A percentile compares a stretch with the other conserved stretches of the same genome.
These are phyloP conservation scores for Glycine tomentella DNA, from an alignment of 306 rosid species.

Conservation along the genomic window DNA sequence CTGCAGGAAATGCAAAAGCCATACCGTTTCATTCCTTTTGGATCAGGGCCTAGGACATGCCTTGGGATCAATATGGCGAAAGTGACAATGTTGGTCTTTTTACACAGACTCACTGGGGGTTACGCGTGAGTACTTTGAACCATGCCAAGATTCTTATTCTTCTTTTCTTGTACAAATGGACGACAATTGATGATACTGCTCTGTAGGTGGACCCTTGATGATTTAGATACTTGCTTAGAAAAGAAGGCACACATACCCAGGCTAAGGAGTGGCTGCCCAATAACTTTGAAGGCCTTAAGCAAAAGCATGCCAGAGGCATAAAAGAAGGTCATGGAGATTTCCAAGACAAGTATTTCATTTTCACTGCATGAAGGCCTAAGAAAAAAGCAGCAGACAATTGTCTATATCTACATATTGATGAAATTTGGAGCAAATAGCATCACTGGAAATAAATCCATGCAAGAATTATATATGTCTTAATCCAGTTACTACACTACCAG, in stretches of 20 bases:
- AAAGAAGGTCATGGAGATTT: background rate
- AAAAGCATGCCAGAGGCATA: slow-evolving; percentile 38
- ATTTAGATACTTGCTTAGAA: slow-evolving; percentile 69
- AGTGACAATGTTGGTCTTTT: slow-evolving; percentile 69
- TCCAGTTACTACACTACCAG: slow-evolving; percentile 24
- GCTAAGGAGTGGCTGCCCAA: slow-evolving; percentile 68
- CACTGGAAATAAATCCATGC: slow-evolving; percentile 1
- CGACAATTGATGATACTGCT: background rate
- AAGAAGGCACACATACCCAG: slow-evolving; percentile 78
- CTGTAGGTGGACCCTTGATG: slow-evolving; percentile 73
- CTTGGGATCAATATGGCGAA: slow-evolving; percentile 78
- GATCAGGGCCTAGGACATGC: slow-evolving; percentile 81
- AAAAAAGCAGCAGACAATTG: too few species aligned
- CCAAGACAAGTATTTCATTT: too few species aligned
- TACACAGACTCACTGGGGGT: slow-evolving; percentile 65
- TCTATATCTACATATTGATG: slow-evolving; percentile 13
- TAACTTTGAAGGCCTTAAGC: slow-evolving; percentile 67
- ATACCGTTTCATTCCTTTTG: slow-evolving; percentile 71
- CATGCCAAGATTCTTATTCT: slow-evolving; percentile 15
- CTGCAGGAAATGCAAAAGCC: slow-evolving; percentile 76
- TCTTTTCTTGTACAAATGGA: slow-evolving; percentile 10
- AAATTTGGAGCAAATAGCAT: slow-evolving; percentile 25
- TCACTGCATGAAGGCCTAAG: too few species aligned
- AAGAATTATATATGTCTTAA: background rate
- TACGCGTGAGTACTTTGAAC: slow-evolving; percentile 62